These are phyloP conservation scores for Dalechampia spathulata DNA, from an alignment of 441 rosid species.

Conservation along the genomic window DNA sequence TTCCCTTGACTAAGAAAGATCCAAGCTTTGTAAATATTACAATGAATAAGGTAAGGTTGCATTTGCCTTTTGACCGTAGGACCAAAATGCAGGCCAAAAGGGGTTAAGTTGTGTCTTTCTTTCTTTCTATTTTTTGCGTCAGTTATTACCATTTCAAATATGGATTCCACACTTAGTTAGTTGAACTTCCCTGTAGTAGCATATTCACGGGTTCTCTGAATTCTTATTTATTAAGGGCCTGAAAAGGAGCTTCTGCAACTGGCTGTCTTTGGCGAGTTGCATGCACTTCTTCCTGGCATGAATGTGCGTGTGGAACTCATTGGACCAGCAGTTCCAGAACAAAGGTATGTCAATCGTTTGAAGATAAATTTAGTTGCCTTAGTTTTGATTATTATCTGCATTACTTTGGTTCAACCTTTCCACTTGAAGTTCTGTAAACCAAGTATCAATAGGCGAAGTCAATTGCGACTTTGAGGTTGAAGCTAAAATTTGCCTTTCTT, in stretches of 20 bases:
- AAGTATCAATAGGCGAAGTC: too few species aligned
- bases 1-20: too few species aligned
- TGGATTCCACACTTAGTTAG: background rate
- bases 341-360: constrained; percentile 38
- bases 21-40: too few species aligned
- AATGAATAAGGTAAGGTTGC: too few species aligned
- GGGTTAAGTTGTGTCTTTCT: too few species aligned
- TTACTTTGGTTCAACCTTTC: background rate
- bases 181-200: background rate
- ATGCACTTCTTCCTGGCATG: constrained; percentile 64
- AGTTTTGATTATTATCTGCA: background rate
- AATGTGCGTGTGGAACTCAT: constrained; percentile 46
- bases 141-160: too few species aligned
- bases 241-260: constrained; percentile 86
- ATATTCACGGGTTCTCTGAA: background rate
- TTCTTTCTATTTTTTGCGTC: too few species aligned
- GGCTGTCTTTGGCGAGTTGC: constrained; percentile 73
- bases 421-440: background rate
- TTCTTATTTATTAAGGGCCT: constrained; percentile 49
- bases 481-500: constrained; percentile 3
- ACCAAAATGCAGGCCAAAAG: too few species aligned
- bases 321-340: constrained; percentile 81
- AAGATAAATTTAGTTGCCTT: constrained; percentile 1
- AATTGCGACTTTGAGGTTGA: background rate
- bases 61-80: too few species aligned